Base-by-base conservation (phyloP, 192 early-diverging fungal species). In the Piromyces finnis region DNA sequence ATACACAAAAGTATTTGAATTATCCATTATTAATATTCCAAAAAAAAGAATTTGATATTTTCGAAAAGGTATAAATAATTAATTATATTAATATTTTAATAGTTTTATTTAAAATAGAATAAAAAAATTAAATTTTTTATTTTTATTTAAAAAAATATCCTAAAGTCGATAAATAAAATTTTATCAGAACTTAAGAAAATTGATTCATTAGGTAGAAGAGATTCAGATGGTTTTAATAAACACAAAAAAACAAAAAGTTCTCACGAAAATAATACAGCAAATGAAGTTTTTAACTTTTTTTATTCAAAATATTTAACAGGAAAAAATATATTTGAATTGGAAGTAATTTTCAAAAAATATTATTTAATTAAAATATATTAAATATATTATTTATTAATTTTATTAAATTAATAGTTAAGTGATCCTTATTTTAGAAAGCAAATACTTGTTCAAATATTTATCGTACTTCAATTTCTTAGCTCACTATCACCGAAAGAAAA, bases 361-460 rank as follows among this genome's bases (percentile, higher is more conserved):
- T n/a, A n/a, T n/a, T n/a, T n/a, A n/a, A n/a, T n/a, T n/a, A n/a
- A n/a, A n/a, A n/a, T n/a, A n/a, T n/a, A n/a, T n/a, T n/a, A n/a
- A n/a, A n/a, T n/a, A n/a, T n/a, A n/a, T n/a, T n/a, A n/a, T n/a
- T n/a, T n/a, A n/a, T n/a, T n/a, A n/a, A n/a, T n/a, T n/a, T n/a
- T n/a, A n/a, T n/a, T n/a, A n/a, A 39, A 28, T 32, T 6, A 28
- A 22, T 87, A 98, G 91, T 85, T 97, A 27, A 84, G 86, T 17
- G 97, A 98, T 81, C 86, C 91, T 13, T 85, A 90, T 78, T 95
- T 97, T 83, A 91, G 95, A 78, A 92, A 94, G 59, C 94, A 94
- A 81, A 89, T 98, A 12, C 85, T 98, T 30, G 86, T 95, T 28
- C 96, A 98, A 84, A 86, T 93, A 30, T 84, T 95, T n/a, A 94